phyloP scores from a whole-genome alignment of 164 flowering plant genomes.

The Sedum album region DNA sequence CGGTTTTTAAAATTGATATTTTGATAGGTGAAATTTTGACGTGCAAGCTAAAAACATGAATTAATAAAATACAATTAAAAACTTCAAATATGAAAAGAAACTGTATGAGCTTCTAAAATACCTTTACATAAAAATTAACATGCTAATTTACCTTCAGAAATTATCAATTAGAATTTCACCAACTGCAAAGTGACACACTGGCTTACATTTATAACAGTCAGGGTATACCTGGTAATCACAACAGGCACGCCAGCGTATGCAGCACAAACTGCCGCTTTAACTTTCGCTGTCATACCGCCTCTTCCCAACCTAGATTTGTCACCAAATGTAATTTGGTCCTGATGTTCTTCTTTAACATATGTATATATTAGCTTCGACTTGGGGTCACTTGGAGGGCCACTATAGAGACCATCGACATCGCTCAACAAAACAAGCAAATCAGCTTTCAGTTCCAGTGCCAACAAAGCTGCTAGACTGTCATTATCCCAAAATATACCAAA shows the following conservation, averaged over 20 bases:
- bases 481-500: slow-evolving; percentile 99
- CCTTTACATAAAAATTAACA: neutral
- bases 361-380: slow-evolving; percentile 76
- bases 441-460: slow-evolving; percentile 89
- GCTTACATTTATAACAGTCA: neutral
- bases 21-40: no score
- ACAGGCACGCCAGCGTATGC: slow-evolving; percentile 89
- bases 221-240: slow-evolving; percentile 67
- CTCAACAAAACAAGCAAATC: slow-evolving; percentile 90
- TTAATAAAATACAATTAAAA: no score
- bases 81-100: no score
- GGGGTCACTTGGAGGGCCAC: slow-evolving; percentile 93
- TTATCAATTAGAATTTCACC: no score
- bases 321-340: slow-evolving; percentile 76
- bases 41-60: no score
- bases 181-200: neutral
- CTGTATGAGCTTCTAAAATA: neutral
- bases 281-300: slow-evolving; percentile 99
- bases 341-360: slow-evolving; percentile 67
- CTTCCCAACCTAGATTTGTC: slow-evolving; percentile 95
- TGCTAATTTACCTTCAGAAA: no score
- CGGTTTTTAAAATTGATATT: no score
- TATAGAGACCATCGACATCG: slow-evolving; percentile 95
- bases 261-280: slow-evolving; percentile 87
- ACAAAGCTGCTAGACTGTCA: slow-evolving; percentile 89